Conservation (phyloP, 2,329 filamentous ascomycete genomes). For the Lachnellula hyalina region DNA sequence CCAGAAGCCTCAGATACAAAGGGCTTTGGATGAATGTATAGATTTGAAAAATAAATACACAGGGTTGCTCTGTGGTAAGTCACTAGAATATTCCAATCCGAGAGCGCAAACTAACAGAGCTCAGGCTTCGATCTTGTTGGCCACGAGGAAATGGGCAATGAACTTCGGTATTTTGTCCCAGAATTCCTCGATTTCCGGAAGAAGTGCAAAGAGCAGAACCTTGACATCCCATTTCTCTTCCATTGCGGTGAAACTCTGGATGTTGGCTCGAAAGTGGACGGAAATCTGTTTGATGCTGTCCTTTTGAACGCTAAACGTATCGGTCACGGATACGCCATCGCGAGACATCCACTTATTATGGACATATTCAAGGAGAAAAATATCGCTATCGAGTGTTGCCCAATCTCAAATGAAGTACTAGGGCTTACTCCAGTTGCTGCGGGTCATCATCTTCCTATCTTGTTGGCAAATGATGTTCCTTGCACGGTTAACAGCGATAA, state of each 20-base stretch:
- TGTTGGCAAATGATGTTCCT: slow-evolving; percentile 67
- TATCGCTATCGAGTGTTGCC: slow-evolving; percentile 70
- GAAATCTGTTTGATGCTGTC: slow-evolving; percentile 65
- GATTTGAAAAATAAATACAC: slow-evolving; percentile 52
- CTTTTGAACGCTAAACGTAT: slow-evolving; percentile 63
- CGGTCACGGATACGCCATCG: slow-evolving; percentile 66
- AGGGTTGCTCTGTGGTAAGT: slow-evolving; percentile 58
- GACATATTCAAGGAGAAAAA: slow-evolving; percentile 56
- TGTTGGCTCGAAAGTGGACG: slow-evolving; percentile 57
- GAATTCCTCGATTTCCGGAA: slow-evolving; percentile 53
- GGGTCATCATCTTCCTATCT: slow-evolving; percentile 61
- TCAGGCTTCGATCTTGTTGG: slow-evolving; percentile 65
- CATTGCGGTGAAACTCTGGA: slow-evolving; percentile 73
- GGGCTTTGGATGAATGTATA: slow-evolving; percentile 56
- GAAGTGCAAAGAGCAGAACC: slow-evolving; percentile 40
- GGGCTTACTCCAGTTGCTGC: slow-evolving; percentile 61
- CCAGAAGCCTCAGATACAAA: slow-evolving; percentile 39
- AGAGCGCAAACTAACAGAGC: slow-evolving; percentile 8
- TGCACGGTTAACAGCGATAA: slow-evolving; percentile 74
- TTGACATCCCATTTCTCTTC: slow-evolving; percentile 67
- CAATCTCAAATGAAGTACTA: slow-evolving; percentile 71
- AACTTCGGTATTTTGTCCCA: slow-evolving; percentile 49
- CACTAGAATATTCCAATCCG: neutral
- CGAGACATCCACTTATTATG: slow-evolving; percentile 62
- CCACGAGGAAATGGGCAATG: slow-evolving; percentile 58